Evolutionary conservation across 306 rosid genomes (phyloP).

Genomic region (Herpetospermum pedunculosum): DNA sequence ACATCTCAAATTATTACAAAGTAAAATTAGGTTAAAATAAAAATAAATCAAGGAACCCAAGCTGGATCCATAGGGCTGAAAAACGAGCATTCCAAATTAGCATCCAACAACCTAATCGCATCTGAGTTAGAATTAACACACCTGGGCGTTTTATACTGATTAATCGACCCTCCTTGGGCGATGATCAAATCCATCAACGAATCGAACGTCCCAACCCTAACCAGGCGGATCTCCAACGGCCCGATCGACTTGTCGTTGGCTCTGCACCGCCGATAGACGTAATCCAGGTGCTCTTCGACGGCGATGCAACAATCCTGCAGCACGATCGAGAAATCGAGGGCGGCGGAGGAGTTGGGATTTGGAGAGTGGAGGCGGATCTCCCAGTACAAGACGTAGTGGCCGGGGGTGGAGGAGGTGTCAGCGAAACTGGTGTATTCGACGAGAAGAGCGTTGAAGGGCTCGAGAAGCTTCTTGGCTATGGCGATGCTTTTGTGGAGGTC

Average conservation of each 20-base stretch:
- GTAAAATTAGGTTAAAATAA: no score
- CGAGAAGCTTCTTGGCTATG: constrained; percentile 49
- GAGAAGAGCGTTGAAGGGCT: constrained; percentile 47
- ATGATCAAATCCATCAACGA: constrained; percentile 70
- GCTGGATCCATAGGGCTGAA: constrained; percentile 73
- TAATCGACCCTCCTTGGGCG: constrained; percentile 65
- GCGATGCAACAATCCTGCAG: constrained; percentile 70
- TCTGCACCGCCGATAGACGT: constrained; percentile 58
- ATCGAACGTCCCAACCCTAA: constrained; percentile 69
- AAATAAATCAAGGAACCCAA: constrained; percentile 40
- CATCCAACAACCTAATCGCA: constrained; percentile 42
- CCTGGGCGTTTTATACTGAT: constrained; percentile 91
- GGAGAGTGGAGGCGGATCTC: constrained; percentile 39
- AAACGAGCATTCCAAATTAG: constrained; percentile 41
- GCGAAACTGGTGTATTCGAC: constrained; percentile 78
- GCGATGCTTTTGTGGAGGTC: constrained; percentile 60
- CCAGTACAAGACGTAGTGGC: constrained; percentile 84
- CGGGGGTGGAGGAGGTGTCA: constrained; percentile 55
- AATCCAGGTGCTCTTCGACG: constrained; percentile 71
- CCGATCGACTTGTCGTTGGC: constrained; percentile 54
- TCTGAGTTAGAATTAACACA: constrained; percentile 60
- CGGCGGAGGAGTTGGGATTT: background rate
- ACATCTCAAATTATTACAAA: no score
- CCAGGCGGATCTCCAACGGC: constrained; percentile 77
- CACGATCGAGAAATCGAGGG: constrained; percentile 22